Evolutionary conservation across 306 rosid species (phyloP).

Genomic region (Prunus kanzakura): DNA sequence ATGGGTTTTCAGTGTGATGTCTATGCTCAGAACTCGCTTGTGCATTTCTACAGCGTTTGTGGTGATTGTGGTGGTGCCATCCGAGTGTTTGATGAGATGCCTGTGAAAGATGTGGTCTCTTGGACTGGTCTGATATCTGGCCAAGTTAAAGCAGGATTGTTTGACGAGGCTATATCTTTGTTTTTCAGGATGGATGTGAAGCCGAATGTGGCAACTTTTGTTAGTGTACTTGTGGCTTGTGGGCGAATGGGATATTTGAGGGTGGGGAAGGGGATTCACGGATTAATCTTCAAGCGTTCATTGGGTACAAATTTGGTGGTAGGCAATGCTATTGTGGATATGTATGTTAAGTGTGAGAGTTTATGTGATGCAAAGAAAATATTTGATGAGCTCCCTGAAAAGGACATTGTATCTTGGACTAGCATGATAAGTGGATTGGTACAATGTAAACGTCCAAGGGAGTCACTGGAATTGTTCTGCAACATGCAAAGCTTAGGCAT

Average conservation of each 20-base stretch:
- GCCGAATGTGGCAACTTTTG: slow-evolving; percentile 64
- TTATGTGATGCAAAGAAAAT: slow-evolving; percentile 50
- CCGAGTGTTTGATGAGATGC: slow-evolving; percentile 71
- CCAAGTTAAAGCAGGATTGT: slow-evolving; percentile 51
- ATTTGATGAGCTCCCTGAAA: slow-evolving; percentile 56
- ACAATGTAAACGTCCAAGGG: slow-evolving; percentile 54
- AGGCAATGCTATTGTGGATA: slow-evolving; percentile 68
- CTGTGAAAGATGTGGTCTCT: slow-evolving; percentile 71
- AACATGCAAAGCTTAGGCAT: slow-evolving; percentile 49
- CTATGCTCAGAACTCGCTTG: slow-evolving; percentile 57
- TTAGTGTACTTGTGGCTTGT: slow-evolving; percentile 60
- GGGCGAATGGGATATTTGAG: slow-evolving; percentile 48
- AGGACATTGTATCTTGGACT: slow-evolving; percentile 73
- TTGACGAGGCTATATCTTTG: slow-evolving; percentile 40
- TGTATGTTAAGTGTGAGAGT: slow-evolving; percentile 64
- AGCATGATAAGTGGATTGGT: slow-evolving; percentile 66
- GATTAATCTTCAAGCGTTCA: slow-evolving; percentile 40
- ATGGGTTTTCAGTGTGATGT: slow-evolving; percentile 50
- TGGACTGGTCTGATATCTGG: slow-evolving; percentile 81
- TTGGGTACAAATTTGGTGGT: slow-evolving; percentile 40
- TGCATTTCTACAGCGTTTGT: slow-evolving; percentile 53
- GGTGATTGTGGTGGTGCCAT: slow-evolving; percentile 47
- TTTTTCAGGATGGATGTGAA: slow-evolving; percentile 49
- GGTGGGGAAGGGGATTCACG: slow-evolving; percentile 71
- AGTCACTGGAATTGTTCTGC: slow-evolving; percentile 56